These are phyloP conservation scores for Thalassiosira ordinaria DNA, from an alignment of 352 stramenopile species.

Conservation along the genomic window DNA sequence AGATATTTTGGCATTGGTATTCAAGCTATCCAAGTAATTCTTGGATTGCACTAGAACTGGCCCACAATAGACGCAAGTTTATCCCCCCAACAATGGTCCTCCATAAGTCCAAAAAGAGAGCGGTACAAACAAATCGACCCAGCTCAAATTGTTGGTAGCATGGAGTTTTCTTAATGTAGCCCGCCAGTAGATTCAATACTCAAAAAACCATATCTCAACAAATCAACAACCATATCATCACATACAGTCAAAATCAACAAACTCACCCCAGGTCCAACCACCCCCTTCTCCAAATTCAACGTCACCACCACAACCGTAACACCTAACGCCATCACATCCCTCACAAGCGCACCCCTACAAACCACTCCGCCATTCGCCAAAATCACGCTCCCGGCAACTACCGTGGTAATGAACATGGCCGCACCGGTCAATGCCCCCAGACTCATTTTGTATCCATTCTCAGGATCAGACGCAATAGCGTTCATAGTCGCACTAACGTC, in stretches of 20 bases:
- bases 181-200: too few species aligned
- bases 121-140: too few species aligned
- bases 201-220: too few species aligned
- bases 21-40: too few species aligned
- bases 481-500: slow-evolving; percentile 91
- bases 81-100: too few species aligned
- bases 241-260: neutral
- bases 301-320: slow-evolving; percentile 74
- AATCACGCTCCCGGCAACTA: slow-evolving; percentile 92
- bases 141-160: too few species aligned
- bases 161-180: too few species aligned
- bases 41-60: too few species aligned
- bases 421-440: slow-evolving; percentile 94
- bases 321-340: slow-evolving; percentile 77
- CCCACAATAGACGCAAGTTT: too few species aligned
- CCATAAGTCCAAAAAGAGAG: too few species aligned
- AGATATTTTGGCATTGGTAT: too few species aligned
- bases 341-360: slow-evolving; percentile 81
- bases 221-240: slow-evolving; percentile 1
- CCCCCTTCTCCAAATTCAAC: slow-evolving; percentile 48
- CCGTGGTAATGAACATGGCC: slow-evolving; percentile 94
- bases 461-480: slow-evolving; percentile 69
- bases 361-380: slow-evolving; percentile 72
- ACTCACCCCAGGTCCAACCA: slow-evolving; percentile 49
- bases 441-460: slow-evolving; percentile 85